Percentiles rank a stretch among this genome's conserved stretches.
phyloP scores from a whole-genome alignment of 352 stramenopile species.

The Phytopythium ostracodes region DNA sequence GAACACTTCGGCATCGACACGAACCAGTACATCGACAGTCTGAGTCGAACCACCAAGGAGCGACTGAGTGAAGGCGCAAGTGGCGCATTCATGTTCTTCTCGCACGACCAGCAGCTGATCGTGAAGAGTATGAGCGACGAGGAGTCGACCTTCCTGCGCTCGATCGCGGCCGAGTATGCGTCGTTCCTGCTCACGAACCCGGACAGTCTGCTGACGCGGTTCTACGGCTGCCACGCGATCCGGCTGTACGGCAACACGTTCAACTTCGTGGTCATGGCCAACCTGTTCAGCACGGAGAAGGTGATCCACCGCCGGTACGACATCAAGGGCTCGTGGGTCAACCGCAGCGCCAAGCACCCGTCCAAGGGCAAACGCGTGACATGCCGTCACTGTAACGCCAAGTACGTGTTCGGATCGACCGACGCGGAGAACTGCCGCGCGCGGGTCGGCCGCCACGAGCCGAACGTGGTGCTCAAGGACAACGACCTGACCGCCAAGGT shows the following conservation, averaged over 20 bases:
- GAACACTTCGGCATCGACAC: conserved; percentile 83
- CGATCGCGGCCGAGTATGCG: conserved; percentile 75
- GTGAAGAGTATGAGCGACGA: conserved; percentile 90
- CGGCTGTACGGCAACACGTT: conserved; percentile 86
- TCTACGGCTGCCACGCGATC: conserved; percentile 85
- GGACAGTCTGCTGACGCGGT: conserved; percentile 76
- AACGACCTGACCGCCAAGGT: conserved; percentile 86
- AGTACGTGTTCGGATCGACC: conserved; percentile 82
- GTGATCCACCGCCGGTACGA: conserved; percentile 86
- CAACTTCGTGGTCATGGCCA: conserved; percentile 89
- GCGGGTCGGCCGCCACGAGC: conserved; percentile 77
- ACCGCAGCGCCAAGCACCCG: conserved; percentile 82
- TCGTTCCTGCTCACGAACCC: conserved; percentile 81
- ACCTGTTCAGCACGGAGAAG: conserved; percentile 80
- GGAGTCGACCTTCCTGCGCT: conserved; percentile 76
- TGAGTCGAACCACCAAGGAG: conserved; percentile 84
- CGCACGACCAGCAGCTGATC: conserved; percentile 83
- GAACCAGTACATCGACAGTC: conserved; percentile 78
- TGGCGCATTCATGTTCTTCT: conserved; percentile 90
- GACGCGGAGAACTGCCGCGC: conserved; percentile 73
- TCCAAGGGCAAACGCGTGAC: conserved; percentile 84
- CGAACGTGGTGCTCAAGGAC: conserved; percentile 86
- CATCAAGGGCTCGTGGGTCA: conserved; percentile 88
- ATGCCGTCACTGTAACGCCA: conserved; percentile 84
- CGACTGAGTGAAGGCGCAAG: conserved; percentile 83